Conservation (phyloP, 371 early-diverging fungal genomes). For the Rhizopus arrhizus region DNA sequence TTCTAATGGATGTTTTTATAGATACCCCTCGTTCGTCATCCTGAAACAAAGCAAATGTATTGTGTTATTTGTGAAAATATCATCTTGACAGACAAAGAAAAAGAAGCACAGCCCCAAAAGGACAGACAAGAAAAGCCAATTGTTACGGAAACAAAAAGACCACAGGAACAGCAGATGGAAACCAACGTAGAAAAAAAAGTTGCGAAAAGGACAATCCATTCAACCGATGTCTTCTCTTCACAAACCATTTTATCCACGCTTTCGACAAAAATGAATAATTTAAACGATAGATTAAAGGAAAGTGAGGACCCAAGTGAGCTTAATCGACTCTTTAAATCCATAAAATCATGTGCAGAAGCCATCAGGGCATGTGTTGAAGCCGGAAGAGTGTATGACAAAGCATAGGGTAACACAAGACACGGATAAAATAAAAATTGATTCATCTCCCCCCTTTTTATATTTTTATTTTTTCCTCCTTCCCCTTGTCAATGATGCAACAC, state of each 20-base stretch:
- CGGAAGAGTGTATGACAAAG: conserved; percentile 12
- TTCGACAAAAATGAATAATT: conserved; percentile 22
- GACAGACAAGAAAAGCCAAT: too few relatives aligned
- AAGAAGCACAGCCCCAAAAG: too few relatives aligned
- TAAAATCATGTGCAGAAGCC: conserved; percentile 36
- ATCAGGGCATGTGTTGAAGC: conserved; percentile 34
- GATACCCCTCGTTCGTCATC: conserved; percentile 66
- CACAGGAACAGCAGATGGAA: conserved; percentile 6
- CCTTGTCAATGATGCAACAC: conserved; percentile 8
- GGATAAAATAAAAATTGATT: neutral
- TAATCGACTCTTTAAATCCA: conserved; percentile 31
- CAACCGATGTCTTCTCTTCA: neutral
- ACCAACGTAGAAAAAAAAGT: neutral
- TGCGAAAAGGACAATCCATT: neutral
- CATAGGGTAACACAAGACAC: neutral
- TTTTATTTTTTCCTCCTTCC: neutral
- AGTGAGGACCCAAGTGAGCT: conserved; percentile 28
- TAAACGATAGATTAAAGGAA: conserved; percentile 16
- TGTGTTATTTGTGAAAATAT: conserved; percentile 71
- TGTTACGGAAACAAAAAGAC: neutral
- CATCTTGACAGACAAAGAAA: neutral
- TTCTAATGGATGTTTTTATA: conserved; percentile 15
- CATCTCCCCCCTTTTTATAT: conserved; percentile 1
- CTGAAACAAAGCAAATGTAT: conserved; percentile 56
- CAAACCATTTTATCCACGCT: conserved; percentile 13